Evolutionary conservation across 31 red algal genomes (phyloP).

Genomic region (Asparagopsis taxiformis): DNA sequence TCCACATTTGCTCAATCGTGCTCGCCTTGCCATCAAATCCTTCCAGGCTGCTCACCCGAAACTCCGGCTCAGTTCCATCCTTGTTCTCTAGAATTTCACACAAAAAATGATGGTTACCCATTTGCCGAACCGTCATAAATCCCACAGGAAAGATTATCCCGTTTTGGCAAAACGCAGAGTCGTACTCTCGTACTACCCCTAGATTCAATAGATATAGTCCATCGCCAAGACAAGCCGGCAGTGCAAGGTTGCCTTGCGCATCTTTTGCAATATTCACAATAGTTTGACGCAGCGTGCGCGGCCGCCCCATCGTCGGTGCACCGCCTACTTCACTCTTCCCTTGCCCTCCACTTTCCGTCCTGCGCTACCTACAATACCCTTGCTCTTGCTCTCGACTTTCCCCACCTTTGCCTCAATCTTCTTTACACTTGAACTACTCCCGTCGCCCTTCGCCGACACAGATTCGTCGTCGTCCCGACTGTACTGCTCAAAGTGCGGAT

Average conservation of each 20-base stretch:
- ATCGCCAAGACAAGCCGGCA: slow-evolving; percentile 29
- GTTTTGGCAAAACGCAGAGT: slow-evolving; percentile 29
- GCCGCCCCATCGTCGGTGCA: slow-evolving; percentile 7
- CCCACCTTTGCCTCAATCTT: background rate
- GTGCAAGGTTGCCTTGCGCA: slow-evolving; percentile 16
- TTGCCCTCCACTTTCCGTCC: no score
- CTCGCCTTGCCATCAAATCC: slow-evolving; percentile 14
- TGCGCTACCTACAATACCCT: background rate
- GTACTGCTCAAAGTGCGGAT: slow-evolving; percentile 30
- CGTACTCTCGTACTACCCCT: slow-evolving; percentile 14
- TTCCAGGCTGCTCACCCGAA: slow-evolving; percentile 25
- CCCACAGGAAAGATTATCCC: slow-evolving; percentile 38
- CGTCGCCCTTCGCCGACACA: background rate
- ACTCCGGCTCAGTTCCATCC: slow-evolving; percentile 15
- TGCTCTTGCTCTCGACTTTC: background rate
- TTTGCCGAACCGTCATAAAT: slow-evolving; percentile 18
- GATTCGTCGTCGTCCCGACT: background rate
- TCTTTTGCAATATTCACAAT: slow-evolving; percentile 26
- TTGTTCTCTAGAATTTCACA: slow-evolving; percentile 22
- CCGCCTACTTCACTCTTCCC: no score
- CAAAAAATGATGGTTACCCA: slow-evolving; percentile 3
- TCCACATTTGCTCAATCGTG: slow-evolving; percentile 23
- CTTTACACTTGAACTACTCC: background rate
- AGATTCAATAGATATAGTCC: slow-evolving; percentile 28
- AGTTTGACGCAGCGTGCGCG: slow-evolving; percentile 18